A percentile compares a stretch with the other conserved stretches of the same genome.
Evolutionary conservation across 169 alveolate species (phyloP).

Genomic region (Pseudocohnilembus persalinus): DNA sequence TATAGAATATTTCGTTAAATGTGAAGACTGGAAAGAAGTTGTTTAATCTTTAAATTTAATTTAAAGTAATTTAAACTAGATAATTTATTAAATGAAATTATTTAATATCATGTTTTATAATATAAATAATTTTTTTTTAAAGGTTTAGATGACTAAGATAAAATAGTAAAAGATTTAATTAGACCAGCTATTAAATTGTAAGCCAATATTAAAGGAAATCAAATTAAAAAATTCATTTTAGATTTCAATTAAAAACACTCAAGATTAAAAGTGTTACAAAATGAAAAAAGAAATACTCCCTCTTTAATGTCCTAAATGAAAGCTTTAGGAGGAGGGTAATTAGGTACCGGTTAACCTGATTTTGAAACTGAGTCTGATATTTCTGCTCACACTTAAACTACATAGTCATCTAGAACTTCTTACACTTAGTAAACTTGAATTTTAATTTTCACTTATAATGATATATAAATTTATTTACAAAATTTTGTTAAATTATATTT

Average conservation of each 20-base stretch:
- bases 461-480: conserved; percentile 30
- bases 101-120: not conserved
- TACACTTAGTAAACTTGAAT: conserved; percentile 41
- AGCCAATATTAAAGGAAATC: conserved; percentile 49
- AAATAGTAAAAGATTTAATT: conserved; percentile 26
- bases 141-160: conserved; percentile 14
- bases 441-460: too few relatives aligned
- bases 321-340: conserved; percentile 29
- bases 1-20: conserved; percentile 42
- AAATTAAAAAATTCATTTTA: conserved; percentile 21
- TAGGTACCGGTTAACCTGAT: conserved; percentile 45
- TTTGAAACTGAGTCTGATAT: conserved; percentile 47
- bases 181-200: conserved; percentile 12
- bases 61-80: not conserved
- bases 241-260: conserved; percentile 41
- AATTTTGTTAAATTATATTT: conserved; percentile 37
- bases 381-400: conserved; percentile 42
- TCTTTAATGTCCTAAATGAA: conserved; percentile 15
- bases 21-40: conserved; percentile 49
- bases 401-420: conserved; percentile 49
- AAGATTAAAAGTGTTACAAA: conserved; percentile 38
- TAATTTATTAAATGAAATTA: not conserved
- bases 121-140: conserved; percentile 11
- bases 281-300: conserved; percentile 16
- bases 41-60: conserved; percentile 11